Conservation (phyloP, 768 basidiomycete genomes). For the Kwoniella sp. region DNA sequence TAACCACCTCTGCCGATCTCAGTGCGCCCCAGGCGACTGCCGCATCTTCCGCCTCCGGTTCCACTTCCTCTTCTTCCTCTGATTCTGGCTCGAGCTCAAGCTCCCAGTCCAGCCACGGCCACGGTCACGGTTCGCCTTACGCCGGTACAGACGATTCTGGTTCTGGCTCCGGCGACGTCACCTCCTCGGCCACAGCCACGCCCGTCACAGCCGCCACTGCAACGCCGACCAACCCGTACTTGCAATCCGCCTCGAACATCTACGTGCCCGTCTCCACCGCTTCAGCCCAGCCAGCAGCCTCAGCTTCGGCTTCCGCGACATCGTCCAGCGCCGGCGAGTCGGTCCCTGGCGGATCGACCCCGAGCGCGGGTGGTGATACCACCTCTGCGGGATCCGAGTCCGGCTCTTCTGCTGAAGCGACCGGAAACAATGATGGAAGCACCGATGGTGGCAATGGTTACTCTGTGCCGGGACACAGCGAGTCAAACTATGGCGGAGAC, state of each 20-base stretch:
- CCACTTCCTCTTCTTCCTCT: constrained; percentile 2
- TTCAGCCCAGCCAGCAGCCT: too few relatives aligned
- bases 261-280: constrained; percentile 15
- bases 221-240: constrained; percentile 10
- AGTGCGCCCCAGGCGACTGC: constrained; percentile 1
- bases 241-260: constrained; percentile 9
- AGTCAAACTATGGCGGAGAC: constrained; percentile 1
- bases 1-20: constrained; percentile 11
- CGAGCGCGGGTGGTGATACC: constrained; percentile 3
- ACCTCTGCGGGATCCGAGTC: constrained; percentile 9
- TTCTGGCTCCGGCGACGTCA: not conserved
- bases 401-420: not conserved
- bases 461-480: constrained; percentile 10
- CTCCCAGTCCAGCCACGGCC: too few relatives aligned
- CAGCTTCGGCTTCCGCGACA: not conserved
- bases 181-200: not conserved
- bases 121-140: not conserved
- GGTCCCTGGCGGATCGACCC: constrained; percentile 3
- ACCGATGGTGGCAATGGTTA: constrained; percentile 2
- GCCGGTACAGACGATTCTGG: not conserved
- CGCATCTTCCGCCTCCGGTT: constrained; percentile 1
- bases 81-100: not conserved
- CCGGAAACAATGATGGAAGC: not conserved
- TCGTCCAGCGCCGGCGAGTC: constrained; percentile 8
- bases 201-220: constrained; percentile 4